Base-by-base conservation (phyloP, 106 monocot genomes). In the Amphibolis antarctica region DNA sequence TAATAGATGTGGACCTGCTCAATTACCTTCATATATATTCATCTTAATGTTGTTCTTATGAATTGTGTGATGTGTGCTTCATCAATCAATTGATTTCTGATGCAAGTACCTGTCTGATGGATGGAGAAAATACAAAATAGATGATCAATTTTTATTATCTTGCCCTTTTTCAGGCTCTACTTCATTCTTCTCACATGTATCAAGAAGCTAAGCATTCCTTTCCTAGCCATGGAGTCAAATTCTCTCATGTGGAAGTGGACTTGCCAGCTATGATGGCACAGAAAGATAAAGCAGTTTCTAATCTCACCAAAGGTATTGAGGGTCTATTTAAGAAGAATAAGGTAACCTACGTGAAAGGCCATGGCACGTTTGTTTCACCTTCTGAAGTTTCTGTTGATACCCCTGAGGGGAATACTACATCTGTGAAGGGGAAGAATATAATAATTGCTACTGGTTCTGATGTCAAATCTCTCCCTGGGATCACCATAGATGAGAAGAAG, bases 281-380 rank as follows among this genome's bases (percentile, higher is more conserved):
- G 66, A 87, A 87, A 69, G 80, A 83, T 55, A 87, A 87, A 50
- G 83, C 86, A 7, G 86, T 87, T 46, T 53, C 86, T 42, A 83
- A 83, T 53, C 80, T 87, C 56, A 87, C 86, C 15, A 62, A 61
- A 21, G 86, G 86, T 0, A 83, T 87, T 43, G 86, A 87, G 53
- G 86, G 86, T 12, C 76, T 87, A 5, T 80, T 87, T 63, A 87
- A 87, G 75, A 87, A 87, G 53, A 87, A 87, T 83, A 87, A 87
- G 30, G 86, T 87, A 13, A 83, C 22, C 42, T 87, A 87, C 53
- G 83, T 87, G 21, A 87, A 87, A 78, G 86, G 86, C 29, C 77
- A 21, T 43, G 83, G 86, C 19, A 87, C 83, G 71, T 63, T 87
- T 44, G 29, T 75, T 69, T 87, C 86, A 12, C 80, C 86, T 10